Base-by-base conservation (phyloP, 352 stramenopile genomes). In the Pythium folliculosum region DNA sequence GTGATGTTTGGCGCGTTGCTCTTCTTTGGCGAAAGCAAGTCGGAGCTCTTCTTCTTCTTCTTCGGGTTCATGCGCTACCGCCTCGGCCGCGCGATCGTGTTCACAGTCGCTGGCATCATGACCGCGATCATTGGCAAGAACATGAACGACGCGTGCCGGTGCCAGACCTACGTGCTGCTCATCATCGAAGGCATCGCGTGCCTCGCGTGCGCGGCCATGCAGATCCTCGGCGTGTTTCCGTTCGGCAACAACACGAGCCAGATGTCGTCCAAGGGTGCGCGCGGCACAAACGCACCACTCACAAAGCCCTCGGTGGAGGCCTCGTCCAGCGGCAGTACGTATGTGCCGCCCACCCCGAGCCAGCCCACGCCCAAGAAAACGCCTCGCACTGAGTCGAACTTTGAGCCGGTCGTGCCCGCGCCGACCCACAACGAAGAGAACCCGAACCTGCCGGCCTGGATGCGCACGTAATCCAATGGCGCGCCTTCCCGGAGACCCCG, bases 1-100 rank as follows among this genome's bases (percentile, higher is more conserved):
- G 72, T 82, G 22, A 81, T 79, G 63, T 92, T 92, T 69, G 83
- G 85, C 6, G 40, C 77, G 23, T 55, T 92, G 6, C 69, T 93
- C 0, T 64, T 78, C 14, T 77, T 91, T n/a, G 80, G 71, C 7
- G 85, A 93, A 71, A 69, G 71, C 58, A 78, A 81, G 51, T 88
- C 70, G 72, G 80, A 86, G 52, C 52, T 70, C 14, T 93, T 92
- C 62, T 92, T 89, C 77, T 91, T 86, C 69, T 81, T 91, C 70
- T 93, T 93, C 43, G 85, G 85, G 32, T 93, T 92, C 60, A 76
- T 93, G 70, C 80, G 85, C 16, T 93, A 92, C 56, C 85, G 83
- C 56, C 40, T 91, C 38, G 83, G 85, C 45, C 80, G 79, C 10
- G 76, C 79, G 4, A 70, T 77, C 25, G 61, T 92, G 43, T 92